Percentiles rank a stretch among this genome's conserved stretches.
phyloP scores from a whole-genome alignment of 2,329 filamentous ascomycete species.

The Fusarium tricinctum region DNA sequence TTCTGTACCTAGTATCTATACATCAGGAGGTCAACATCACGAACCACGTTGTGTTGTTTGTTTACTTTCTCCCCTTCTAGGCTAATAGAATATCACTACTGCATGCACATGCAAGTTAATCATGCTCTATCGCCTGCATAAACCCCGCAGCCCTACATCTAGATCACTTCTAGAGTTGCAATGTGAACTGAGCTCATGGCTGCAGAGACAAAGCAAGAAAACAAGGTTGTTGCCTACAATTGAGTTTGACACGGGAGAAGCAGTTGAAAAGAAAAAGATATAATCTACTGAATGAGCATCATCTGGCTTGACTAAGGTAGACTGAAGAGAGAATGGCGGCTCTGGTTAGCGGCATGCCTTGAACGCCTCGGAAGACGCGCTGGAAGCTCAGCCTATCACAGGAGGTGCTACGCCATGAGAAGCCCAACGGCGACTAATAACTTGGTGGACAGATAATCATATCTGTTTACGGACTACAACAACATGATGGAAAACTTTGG shows the following conservation, averaged over 20 bases:
- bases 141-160: constrained; percentile 25
- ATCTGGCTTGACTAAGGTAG: constrained; percentile 14
- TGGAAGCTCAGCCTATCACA: constrained; percentile 37
- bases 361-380: constrained; percentile 31
- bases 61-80: constrained; percentile 27
- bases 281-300: not conserved
- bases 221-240: constrained; percentile 20
- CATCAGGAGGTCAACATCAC: constrained; percentile 4
- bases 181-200: constrained; percentile 12
- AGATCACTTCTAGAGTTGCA: constrained; percentile 18
- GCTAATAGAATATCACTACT: constrained; percentile 6
- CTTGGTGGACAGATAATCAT: constrained; percentile 3
- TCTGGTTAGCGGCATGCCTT: constrained; percentile 12
- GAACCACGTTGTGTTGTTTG: constrained; percentile 28
- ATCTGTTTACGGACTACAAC: constrained; percentile 12
- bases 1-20: not conserved
- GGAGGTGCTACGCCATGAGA: constrained; percentile 20
- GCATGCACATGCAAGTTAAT: constrained; percentile 25
- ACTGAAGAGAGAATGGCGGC: not conserved
- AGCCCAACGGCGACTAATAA: constrained; percentile 28
- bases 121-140: constrained; percentile 28
- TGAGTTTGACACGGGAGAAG: constrained; percentile 10
- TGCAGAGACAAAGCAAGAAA: constrained; percentile 24
- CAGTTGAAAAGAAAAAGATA: not conserved
- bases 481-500: constrained; percentile 4